Conservation (phyloP, 441 rosid species). For the Erodium moschatum region DNA sequence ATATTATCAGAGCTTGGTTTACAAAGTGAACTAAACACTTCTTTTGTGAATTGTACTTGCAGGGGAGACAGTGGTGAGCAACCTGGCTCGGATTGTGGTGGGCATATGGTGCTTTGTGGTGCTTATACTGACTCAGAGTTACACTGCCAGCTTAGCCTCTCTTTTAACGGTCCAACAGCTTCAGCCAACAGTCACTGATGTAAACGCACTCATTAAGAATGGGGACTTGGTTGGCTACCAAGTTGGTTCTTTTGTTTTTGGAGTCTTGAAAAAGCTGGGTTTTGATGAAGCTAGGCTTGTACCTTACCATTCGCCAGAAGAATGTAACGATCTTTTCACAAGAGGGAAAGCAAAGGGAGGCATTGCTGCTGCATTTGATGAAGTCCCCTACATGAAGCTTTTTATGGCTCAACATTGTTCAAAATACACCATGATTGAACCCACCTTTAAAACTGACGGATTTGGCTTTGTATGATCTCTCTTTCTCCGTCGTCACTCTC, state of each 20-base stretch:
- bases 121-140: conserved; percentile 48
- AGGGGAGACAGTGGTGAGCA: conserved; percentile 50
- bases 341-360: conserved; percentile 43
- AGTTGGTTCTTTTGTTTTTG: conserved; percentile 37
- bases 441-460: conserved; percentile 42
- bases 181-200: conserved; percentile 22
- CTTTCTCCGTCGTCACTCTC: background rate
- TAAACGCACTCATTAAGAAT: background rate
- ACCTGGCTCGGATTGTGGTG: conserved; percentile 36
- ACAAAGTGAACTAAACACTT: background rate
- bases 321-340: conserved; percentile 31
- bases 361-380: conserved; percentile 52
- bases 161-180: conserved; percentile 40
- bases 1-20: too few relatives aligned
- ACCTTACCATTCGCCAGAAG: conserved; percentile 26
- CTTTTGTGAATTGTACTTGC: background rate
- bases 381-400: conserved; percentile 35
- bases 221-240: conserved; percentile 43
- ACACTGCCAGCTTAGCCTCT: conserved; percentile 51
- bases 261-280: conserved; percentile 26
- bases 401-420: conserved; percentile 36
- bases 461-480: conserved; percentile 54
- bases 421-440: conserved; percentile 39
- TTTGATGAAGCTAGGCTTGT: conserved; percentile 32
- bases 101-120: conserved; percentile 53